Evolutionary conservation across 306 rosid species (phyloP), one percentile per base, ranked within the genome.

Genomic region (Senna siamea): DNA sequence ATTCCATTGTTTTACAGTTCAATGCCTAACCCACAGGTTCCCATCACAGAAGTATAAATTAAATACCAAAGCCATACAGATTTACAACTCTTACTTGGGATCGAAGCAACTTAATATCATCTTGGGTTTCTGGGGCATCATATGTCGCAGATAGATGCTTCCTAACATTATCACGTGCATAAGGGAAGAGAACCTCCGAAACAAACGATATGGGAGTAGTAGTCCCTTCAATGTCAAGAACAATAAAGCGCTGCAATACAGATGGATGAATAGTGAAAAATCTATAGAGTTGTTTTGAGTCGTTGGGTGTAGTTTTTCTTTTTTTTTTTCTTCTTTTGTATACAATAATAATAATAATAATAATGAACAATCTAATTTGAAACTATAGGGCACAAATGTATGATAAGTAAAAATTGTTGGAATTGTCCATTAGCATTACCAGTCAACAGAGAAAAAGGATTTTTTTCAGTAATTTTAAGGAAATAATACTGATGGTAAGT

Each of bases 141-240:
- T 86, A 94, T 69, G 97, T 89, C 32, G 83, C 86, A 64, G 85
- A 85, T 73, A 94, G 89, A 79, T 94, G 97, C 84, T 86, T 94
- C 66, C 81, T 89, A 78, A 91, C 97, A 81, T 89, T 91, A 74
- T 87, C 85, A 66, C 90, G 89, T 47, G 99, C 99, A 81, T 89
- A 94, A 11, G 97, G 96, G 82, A 94, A 94, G 71, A 94, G 99
- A 80, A 92, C 90, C 64, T 92, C 99, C 18, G 95, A 59, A 68
- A 94, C 99, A 76, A 94, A 94, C 20, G 99, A 91, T 78, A 94
- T 94, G 19, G 99, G 99, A 65, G 96, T 92, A 50, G 99, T 94
- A 64, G 99, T 92, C 76, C 99, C 99, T 75, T 94, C 99, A 51
- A 94, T 92, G 89, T 94, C 99, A 72, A 94, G 99, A 88, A 94